Evolutionary conservation across 2,329 filamentous ascomycete genomes (phyloP).

Genomic region (Hymenoscyphus infarciens): DNA sequence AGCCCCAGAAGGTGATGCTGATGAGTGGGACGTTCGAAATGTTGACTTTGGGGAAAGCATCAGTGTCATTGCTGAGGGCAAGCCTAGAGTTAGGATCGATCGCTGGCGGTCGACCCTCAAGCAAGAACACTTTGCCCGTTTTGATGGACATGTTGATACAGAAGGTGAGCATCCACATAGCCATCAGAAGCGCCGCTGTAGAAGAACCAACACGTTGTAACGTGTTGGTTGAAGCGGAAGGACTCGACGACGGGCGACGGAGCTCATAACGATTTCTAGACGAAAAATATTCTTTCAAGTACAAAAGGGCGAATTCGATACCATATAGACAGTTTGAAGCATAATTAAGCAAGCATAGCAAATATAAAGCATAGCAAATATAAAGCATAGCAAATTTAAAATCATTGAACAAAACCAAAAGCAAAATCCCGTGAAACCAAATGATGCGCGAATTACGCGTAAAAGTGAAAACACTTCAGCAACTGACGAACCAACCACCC

Average conservation of each 20-base stretch:
- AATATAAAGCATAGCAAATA: too few relatives aligned
- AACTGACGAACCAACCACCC: too few relatives aligned
- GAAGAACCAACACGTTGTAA: background rate
- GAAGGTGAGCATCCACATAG: background rate
- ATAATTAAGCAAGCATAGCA: too few relatives aligned
- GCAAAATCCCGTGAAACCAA: too few relatives aligned
- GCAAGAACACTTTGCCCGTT: background rate
- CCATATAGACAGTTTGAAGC: too few relatives aligned
- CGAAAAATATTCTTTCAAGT: background rate
- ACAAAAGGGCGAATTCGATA: too few relatives aligned
- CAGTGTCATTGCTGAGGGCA: slow-evolving; percentile 17
- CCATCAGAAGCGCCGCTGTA: background rate
- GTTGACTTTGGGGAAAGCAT: slow-evolving; percentile 18
- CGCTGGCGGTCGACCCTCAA: slow-evolving; percentile 11
- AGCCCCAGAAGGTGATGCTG: background rate
- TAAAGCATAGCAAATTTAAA: too few relatives aligned
- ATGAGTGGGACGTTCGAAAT: slow-evolving; percentile 14
- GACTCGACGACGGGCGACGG: background rate
- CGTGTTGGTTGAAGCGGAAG: background rate
- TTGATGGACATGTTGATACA: background rate
- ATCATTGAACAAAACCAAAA: too few relatives aligned
- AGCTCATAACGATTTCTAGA: background rate
- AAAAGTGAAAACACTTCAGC: too few relatives aligned
- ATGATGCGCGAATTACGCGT: too few relatives aligned
- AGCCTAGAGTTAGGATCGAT: slow-evolving; percentile 16